phyloP scores from a whole-genome alignment of 169 alveolate genomes.

The Plasmodium malariae region DNA sequence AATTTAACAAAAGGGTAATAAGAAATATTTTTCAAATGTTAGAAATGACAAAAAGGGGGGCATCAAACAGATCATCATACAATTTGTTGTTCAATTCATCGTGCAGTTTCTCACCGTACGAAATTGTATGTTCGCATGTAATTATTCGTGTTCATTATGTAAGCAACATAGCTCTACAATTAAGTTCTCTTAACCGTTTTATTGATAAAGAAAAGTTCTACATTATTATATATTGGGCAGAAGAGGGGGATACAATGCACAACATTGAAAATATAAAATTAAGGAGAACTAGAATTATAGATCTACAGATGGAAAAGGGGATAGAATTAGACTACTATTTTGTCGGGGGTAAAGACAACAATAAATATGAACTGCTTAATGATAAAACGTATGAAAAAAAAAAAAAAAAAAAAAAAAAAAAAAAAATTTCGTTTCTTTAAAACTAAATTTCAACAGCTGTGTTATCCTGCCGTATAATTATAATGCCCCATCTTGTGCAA shows the following conservation, averaged over 20 bases:
- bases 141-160: slow-evolving; percentile 35
- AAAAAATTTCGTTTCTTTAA: slow-evolving; percentile 11
- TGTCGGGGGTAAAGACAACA: not conserved
- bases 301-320: slow-evolving; percentile 11
- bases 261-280: slow-evolving; percentile 28
- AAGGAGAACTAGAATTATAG: slow-evolving; percentile 37
- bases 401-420: not conserved
- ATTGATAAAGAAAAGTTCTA: not conserved
- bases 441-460: slow-evolving; percentile 30
- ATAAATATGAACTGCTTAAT: not conserved
- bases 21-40: slow-evolving; percentile 20
- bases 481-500: not conserved
- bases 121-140: slow-evolving; percentile 49
- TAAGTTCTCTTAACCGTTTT: not conserved
- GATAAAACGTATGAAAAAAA: not conserved
- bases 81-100: not conserved
- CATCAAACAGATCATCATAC: not conserved
- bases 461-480: slow-evolving; percentile 58
- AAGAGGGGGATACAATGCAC: slow-evolving; percentile 9
- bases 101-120: not conserved
- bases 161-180: slow-evolving; percentile 16
- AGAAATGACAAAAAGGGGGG: not conserved
- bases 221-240: slow-evolving; percentile 32
- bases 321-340: slow-evolving; percentile 22
- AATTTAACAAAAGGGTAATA: not conserved